phyloP scores from a whole-genome alignment of 441 rosid genomes.

The Theobroma grandiflorum region DNA sequence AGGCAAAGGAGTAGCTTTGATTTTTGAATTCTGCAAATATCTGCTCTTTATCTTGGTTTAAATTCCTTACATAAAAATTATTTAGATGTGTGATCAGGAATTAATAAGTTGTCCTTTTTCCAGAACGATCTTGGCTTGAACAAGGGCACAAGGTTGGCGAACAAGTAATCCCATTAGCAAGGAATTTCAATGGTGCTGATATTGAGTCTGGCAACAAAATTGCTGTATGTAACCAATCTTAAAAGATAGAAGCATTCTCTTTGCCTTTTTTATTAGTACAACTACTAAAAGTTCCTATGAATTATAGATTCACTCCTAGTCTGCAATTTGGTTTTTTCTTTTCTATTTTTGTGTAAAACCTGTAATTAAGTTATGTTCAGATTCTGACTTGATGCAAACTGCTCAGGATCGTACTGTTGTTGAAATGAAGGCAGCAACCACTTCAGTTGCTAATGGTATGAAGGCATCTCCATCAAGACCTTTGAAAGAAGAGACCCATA shows the following conservation, averaged over 20 bases:
- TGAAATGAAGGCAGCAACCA: constrained; percentile 69
- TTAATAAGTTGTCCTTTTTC: not conserved
- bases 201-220: constrained; percentile 62
- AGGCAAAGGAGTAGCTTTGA: not conserved
- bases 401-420: constrained; percentile 67
- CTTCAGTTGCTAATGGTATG: constrained; percentile 41
- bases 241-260: not conserved
- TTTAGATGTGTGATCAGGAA: not conserved
- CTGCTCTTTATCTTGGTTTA: not conserved
- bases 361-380: not conserved
- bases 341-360: not conserved
- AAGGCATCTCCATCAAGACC: constrained; percentile 56
- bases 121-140: constrained; percentile 92
- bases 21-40: constrained; percentile 14
- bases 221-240: constrained; percentile 48
- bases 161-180: constrained; percentile 89
- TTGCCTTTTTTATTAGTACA: not conserved
- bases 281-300: not conserved
- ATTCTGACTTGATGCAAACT: constrained; percentile 27
- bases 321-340: not conserved
- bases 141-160: constrained; percentile 90
- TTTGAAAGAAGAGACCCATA: constrained; percentile 56
- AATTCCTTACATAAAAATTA: constrained; percentile 2
- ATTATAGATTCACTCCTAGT: not conserved
- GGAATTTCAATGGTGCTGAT: constrained; percentile 82